Percentiles rank a stretch among this genome's conserved stretches.
Conservation (phyloP, 768 basidiomycete species). For the Lactarius quietus region DNA sequence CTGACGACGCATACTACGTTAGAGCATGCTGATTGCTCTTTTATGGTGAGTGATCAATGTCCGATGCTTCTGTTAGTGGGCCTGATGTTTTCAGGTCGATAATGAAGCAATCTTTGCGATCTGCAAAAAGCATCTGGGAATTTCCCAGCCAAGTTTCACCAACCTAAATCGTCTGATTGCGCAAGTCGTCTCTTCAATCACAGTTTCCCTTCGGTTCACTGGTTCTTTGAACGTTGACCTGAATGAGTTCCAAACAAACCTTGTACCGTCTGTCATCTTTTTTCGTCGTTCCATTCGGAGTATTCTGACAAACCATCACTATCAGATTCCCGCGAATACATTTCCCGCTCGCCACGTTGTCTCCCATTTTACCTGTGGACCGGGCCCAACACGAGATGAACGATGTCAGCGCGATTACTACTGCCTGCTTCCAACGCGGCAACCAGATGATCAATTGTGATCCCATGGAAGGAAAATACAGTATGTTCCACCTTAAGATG, state of each 20-base stretch:
- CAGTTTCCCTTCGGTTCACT: slow-evolving; percentile 53
- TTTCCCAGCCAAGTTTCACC: slow-evolving; percentile 53
- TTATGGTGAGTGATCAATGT: slow-evolving; percentile 64
- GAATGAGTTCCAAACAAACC: slow-evolving; percentile 69
- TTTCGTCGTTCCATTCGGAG: slow-evolving; percentile 20
- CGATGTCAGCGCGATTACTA: slow-evolving; percentile 64
- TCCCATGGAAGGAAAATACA: slow-evolving; percentile 77
- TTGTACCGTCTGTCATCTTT: slow-evolving; percentile 43
- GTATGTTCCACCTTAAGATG: slow-evolving; percentile 33
- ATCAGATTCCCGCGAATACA: slow-evolving; percentile 57
- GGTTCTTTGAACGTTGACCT: slow-evolving; percentile 64
- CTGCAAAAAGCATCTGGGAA: slow-evolving; percentile 52
- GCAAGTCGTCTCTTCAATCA: slow-evolving; percentile 50
- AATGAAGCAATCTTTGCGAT: slow-evolving; percentile 69
- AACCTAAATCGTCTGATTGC: slow-evolving; percentile 66
- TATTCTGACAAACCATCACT: neutral
- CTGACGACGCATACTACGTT: slow-evolving; percentile 98
- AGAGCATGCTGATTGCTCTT: slow-evolving; percentile 99
- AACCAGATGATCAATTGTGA: slow-evolving; percentile 83
- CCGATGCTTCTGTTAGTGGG: neutral
- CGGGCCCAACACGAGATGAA: slow-evolving; percentile 67
- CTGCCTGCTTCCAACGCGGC: slow-evolving; percentile 69
- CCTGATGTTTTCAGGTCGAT: slow-evolving; percentile 35
- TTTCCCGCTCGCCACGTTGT: slow-evolving; percentile 64
- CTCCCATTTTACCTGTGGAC: slow-evolving; percentile 57